These are phyloP conservation scores for Cladosporium sp. DNA, from an alignment of 2,329 filamentous ascomycete genomes.

Conservation along the genomic window DNA sequence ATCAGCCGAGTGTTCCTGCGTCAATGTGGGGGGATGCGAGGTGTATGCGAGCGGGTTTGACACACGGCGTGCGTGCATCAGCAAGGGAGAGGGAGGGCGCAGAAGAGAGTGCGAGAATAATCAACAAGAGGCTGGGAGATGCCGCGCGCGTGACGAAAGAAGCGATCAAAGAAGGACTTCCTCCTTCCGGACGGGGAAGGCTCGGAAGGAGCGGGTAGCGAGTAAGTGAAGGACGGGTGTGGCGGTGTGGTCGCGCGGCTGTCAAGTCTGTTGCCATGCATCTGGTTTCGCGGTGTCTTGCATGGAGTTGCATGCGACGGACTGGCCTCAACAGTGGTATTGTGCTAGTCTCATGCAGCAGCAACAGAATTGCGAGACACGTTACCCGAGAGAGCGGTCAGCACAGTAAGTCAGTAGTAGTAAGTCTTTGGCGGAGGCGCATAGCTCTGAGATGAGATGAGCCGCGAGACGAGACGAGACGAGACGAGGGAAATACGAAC, in stretches of 20 bases:
- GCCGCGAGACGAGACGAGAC: background rate
- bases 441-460: background rate
- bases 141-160: constrained; percentile 14
- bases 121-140: constrained; percentile 13
- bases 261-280: constrained; percentile 4
- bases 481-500: background rate
- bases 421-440: background rate
- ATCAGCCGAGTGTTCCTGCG: constrained; percentile 15
- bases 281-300: constrained; percentile 16
- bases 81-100: constrained; percentile 7
- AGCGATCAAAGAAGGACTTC: background rate
- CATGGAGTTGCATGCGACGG: constrained; percentile 10
- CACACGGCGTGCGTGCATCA: constrained; percentile 7
- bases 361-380: constrained; percentile 10
- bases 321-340: background rate
- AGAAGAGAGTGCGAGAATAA: background rate
- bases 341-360: constrained; percentile 6
- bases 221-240: constrained; percentile 18
- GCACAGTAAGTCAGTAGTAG: background rate
- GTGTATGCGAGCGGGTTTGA: constrained; percentile 13
- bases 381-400: background rate
- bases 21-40: constrained; percentile 12
- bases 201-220: constrained; percentile 14
- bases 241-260: constrained; percentile 15
- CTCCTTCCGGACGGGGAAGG: constrained; percentile 10